Conservation (phyloP, 148 eudicot genomes). For the Gaultheria prostrata region DNA sequence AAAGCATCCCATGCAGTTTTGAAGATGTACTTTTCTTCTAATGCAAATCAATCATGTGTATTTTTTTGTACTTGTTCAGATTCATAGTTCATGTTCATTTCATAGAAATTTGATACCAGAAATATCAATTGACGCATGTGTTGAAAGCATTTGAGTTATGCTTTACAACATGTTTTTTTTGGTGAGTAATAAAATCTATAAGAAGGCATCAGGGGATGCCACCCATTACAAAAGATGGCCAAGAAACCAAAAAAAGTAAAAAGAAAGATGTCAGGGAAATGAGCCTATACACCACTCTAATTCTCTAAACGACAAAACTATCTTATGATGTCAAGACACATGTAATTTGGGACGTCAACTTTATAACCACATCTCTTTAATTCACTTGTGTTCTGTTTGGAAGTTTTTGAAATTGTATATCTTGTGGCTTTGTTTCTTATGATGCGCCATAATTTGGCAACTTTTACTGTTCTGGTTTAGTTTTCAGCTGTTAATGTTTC, state of each 20-base stretch:
- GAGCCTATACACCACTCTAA: no score
- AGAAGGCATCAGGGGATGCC: not conserved
- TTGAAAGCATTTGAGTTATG: not conserved
- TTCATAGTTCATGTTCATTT: not conserved
- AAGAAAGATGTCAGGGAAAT: not conserved
- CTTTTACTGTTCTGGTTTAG: constrained; percentile 2
- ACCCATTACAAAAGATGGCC: not conserved
- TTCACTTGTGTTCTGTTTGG: not conserved
- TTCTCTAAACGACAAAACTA: no score
- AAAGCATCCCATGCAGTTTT: not conserved
- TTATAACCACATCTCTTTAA: not conserved
- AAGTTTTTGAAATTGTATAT: not conserved
- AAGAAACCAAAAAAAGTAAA: not conserved
- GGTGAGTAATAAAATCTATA: not conserved
- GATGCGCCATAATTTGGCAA: not conserved
- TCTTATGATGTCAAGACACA: no score
- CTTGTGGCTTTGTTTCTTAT: not conserved
- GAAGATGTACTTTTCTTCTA: not conserved
- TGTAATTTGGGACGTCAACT: no score
- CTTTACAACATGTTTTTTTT: not conserved
- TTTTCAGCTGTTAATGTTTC: not conserved
- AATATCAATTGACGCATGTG: not conserved
- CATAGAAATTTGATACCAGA: not conserved
- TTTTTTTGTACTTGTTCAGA: not conserved
- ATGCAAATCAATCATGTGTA: not conserved